A percentile compares a stretch with the other conserved stretches of the same genome.
phyloP scores from a whole-genome alignment of 1,284 basidiomycete genomes.

The Trametes sp. region DNA sequence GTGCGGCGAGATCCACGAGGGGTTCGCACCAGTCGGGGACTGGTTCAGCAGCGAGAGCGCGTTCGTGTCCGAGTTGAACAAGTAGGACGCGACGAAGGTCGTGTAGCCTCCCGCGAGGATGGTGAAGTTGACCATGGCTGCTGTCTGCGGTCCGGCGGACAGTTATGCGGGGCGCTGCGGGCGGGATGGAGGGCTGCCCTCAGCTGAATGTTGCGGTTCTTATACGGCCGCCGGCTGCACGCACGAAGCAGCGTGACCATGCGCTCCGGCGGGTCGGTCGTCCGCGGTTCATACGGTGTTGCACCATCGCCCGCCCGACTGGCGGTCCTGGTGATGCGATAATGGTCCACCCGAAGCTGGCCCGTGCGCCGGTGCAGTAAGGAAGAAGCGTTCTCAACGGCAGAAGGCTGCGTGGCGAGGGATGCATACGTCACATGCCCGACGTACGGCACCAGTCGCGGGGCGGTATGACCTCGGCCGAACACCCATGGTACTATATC shows the following conservation, averaged over 20 bases:
- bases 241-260: neutral
- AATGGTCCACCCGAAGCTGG: constrained; percentile 28
- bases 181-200: neutral
- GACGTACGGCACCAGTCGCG: neutral
- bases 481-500: neutral
- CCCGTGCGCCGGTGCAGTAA: constrained; percentile 20
- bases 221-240: neutral
- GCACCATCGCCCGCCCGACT: constrained; percentile 5
- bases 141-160: neutral
- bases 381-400: neutral
- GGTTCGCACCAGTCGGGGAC: constrained; percentile 57
- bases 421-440: constrained; percentile 21
- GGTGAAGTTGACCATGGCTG: constrained; percentile 61
- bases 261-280: constrained; percentile 3
- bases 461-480: constrained; percentile 15
- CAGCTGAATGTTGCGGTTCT: neutral
- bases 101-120: constrained; percentile 70
- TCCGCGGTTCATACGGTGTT: constrained; percentile 14
- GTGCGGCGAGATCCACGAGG: constrained; percentile 63
- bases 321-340: constrained; percentile 23
- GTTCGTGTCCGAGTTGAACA: constrained; percentile 58
- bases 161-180: neutral
- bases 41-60: constrained; percentile 55
- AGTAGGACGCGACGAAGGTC: constrained; percentile 65
- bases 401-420: neutral